phyloP scores from a whole-genome alignment of 176 grass and related monocot species.

The Musa itinerans region DNA sequence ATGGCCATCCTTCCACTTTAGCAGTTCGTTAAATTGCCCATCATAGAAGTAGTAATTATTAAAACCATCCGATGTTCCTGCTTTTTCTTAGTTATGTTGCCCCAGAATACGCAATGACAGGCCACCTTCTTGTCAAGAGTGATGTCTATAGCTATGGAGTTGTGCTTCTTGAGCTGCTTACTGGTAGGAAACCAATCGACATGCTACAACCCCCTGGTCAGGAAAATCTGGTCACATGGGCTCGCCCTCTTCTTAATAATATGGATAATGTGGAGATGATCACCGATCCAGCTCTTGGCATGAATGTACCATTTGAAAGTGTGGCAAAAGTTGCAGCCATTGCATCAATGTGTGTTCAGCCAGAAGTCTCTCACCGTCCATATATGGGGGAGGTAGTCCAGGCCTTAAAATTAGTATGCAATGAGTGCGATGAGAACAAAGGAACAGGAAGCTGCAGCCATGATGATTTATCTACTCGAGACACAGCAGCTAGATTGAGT shows the following conservation, averaged over 20 bases:
- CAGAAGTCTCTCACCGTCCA: conserved; percentile 87
- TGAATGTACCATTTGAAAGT: conserved; percentile 47
- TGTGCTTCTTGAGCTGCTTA: conserved; percentile 92
- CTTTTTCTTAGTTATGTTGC: conserved; percentile 59
- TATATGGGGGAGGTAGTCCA: conserved; percentile 96
- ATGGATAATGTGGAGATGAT: conserved; percentile 49
- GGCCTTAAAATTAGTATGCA: conserved; percentile 85
- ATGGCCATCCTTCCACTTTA: neutral
- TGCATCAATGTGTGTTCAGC: conserved; percentile 92
- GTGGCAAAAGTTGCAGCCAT: conserved; percentile 84
- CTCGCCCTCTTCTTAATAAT: conserved; percentile 79
- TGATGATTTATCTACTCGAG: conserved; percentile 37
- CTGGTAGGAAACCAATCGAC: conserved; percentile 89
- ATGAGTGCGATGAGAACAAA: conserved; percentile 49
- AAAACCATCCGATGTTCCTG: conserved; percentile 15
- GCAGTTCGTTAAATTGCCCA: neutral
- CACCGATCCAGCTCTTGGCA: conserved; percentile 57
- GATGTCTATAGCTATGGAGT: conserved; percentile 98
- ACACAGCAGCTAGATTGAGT: conserved; percentile 9
- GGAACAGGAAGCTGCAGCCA: conserved; percentile 53
- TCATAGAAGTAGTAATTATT: too few relatives aligned
- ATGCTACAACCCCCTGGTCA: conserved; percentile 66
- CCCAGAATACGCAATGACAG: conserved; percentile 96
- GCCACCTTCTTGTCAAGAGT: conserved; percentile 94
- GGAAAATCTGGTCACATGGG: conserved; percentile 94